Base-by-base conservation (phyloP, 345 rosid genomes). In the Schrenkiella parvula region DNA sequence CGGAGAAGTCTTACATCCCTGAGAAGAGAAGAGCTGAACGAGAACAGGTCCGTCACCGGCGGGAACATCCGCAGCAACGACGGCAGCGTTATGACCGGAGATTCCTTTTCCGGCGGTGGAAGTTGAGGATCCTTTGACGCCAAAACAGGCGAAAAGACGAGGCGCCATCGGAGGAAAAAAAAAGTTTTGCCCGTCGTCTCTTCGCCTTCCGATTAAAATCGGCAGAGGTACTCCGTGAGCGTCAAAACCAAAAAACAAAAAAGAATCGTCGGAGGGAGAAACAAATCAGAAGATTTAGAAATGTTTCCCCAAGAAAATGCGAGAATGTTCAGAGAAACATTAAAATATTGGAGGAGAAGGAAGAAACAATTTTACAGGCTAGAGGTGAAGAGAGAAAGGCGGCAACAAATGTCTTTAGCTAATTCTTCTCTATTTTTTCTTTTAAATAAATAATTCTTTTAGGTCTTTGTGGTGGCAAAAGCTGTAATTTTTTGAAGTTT, bases 1-100 rank as follows among this genome's bases (percentile, higher is more conserved):
- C 18, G 89, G 91, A 3, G 98, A 92, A 9, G 89, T 85, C 29
- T 67, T 66, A 52, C 98, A 92, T 3, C 98, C 98, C 80, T 92
- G 98, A 0, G 98, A 92, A 0, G 98, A 84, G 75, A 92, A 92
- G 41, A 89, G 74, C 85, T 92, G 92, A 67, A 92, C 96, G 73
- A 92, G 46, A 23, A 92, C 80, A 44, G 84, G 80, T 58, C 80
- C 95, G 29, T 18, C 82, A 72, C 38, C 84, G 0, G 80, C 69
- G 4, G 79, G 73, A 51, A 68, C 81, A 47, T 90, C 89, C 1
- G 71, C 74, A 4, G 76, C 75, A 2, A 54, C 57, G 1, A 61
- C 55, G 1, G 79, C 50, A 2, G 79, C 41, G 3, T 32, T 67
- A 25, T 59, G 66, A 22, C 74, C 35, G 57, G 73, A 29, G 14